phyloP scores from a whole-genome alignment of 768 basidiomycete species.

The Boletus coccyginus region DNA sequence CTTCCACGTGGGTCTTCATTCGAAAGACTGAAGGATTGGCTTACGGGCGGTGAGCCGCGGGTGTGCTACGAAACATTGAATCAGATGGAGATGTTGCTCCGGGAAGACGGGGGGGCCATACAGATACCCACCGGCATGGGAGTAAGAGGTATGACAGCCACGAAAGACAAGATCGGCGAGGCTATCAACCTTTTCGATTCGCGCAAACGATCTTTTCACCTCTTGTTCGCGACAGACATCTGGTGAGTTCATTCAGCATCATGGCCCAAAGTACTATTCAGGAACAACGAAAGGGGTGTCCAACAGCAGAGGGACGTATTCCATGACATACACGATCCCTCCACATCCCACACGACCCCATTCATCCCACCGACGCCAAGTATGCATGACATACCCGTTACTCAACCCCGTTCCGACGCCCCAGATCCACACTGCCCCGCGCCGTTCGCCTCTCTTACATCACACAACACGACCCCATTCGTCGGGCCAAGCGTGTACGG shows the following conservation, averaged over 20 bases:
- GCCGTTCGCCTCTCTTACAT: constrained; percentile 33
- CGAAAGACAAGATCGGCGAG: no score
- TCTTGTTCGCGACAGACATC: not conserved
- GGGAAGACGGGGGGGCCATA: not conserved
- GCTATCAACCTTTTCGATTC: not conserved
- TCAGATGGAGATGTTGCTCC: not conserved
- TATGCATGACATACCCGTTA: constrained; percentile 23
- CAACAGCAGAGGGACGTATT: not conserved
- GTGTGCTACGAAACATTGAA: not conserved
- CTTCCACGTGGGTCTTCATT: no score
- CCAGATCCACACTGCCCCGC: constrained; percentile 33
- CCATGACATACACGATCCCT: no score
- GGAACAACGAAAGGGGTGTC: not conserved
- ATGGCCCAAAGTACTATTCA: not conserved
- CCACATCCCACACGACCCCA: no score
- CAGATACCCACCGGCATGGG: not conserved
- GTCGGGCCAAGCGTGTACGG: constrained; percentile 32
- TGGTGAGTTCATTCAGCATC: not conserved
- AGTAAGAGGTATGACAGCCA: not conserved
- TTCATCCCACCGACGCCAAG: not conserved
- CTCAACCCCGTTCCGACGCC: constrained; percentile 22
- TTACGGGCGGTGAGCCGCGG: not conserved
- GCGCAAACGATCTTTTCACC: not conserved
- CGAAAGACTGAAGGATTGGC: no score
- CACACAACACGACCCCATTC: constrained; percentile 37